Evolutionary conservation across 1,284 basidiomycete species (phyloP), one percentile per base, ranked within the genome.

Genomic region (Somion occarium): DNA sequence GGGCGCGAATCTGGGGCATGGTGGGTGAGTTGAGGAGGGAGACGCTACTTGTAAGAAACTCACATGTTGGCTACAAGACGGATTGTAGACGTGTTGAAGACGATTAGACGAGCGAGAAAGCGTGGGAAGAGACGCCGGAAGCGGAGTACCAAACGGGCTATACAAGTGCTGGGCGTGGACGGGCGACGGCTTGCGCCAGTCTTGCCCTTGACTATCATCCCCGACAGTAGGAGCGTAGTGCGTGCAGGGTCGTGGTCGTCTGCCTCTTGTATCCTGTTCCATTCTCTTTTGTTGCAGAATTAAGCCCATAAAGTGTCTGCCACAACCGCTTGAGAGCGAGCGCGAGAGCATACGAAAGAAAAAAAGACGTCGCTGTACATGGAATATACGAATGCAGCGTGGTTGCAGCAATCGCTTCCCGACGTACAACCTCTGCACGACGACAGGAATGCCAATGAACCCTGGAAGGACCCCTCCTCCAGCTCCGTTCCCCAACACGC

Each of bases 311-410:
- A 75, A 72, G 69, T 74, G 74, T 74, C 74, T 64, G 66, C 69
- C 65, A 65, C 68, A 71, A 67, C 72, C 72, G 72, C 71, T 69
- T 73, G 66, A 73, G 69, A 70, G 64, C 69, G 64, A 71, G 70
- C 70, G 68, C 69, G 69, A 64, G 69, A 68, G 66, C 65, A 69
- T 71, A 65, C 61, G 68, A 67, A 69, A 69, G 70, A 67, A 71
- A 70, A 67, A 9, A n/a, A 23, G 22, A 19, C 13, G 69, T 68
- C 68, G 63, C 64, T 67, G 69, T 72, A 69, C 64, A 76, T 78
- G 76, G 75, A 78, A 67, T 78, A 69, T 66, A 62, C 71, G 63
- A 72, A 68, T 78, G 70, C 79, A 74, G 69, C 74, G 49, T 85
- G 82, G 82, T 69, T 79, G 59, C 74, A 73, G 61, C 64, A 72